Evolutionary conservation across 805 yeast genomes (phyloP).

Genomic region (Ascoidea tarda): DNA sequence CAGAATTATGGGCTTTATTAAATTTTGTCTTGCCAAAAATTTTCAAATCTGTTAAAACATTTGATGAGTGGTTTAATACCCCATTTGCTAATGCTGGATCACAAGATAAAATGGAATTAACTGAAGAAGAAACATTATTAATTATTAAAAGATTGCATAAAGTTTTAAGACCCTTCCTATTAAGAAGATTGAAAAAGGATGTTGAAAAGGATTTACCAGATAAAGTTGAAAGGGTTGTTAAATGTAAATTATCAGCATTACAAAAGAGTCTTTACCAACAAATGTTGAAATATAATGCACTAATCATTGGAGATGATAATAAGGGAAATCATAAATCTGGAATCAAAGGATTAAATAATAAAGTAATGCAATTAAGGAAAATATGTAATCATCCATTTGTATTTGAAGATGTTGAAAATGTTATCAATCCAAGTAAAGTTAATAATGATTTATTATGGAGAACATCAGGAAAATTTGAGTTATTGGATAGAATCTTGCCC

Average conservation of each 20-base stretch:
- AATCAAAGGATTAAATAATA: conserved; percentile 65
- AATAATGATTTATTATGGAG: conserved; percentile 64
- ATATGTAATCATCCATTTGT: conserved; percentile 84
- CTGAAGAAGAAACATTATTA: conserved; percentile 77
- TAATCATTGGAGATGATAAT: conserved; percentile 48
- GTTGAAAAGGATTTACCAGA: conserved; percentile 80
- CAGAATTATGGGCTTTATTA: conserved; percentile 75
- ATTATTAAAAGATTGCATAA: conserved; percentile 77
- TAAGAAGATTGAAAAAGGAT: conserved; percentile 75
- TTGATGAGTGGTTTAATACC: conserved; percentile 84
- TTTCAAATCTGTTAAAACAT: conserved; percentile 74
- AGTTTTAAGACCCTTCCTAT: conserved; percentile 71
- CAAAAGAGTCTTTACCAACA: conserved; percentile 63
- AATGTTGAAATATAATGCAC: conserved; percentile 56
- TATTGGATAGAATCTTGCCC: conserved; percentile 61
- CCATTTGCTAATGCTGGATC: conserved; percentile 79
- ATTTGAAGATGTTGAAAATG: conserved; percentile 67
- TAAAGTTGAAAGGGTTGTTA: conserved; percentile 70
- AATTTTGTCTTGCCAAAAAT: conserved; percentile 75
- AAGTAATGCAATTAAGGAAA: conserved; percentile 75
- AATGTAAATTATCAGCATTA: conserved; percentile 63
- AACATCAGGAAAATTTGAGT: conserved; percentile 68
- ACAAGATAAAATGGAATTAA: conserved; percentile 65
- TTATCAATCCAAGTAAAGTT: conserved; percentile 45
- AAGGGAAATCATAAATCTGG: conserved; percentile 35